Evolutionary conservation across 768 basidiomycete genomes (phyloP), one percentile per base, ranked within the genome.

Genomic region (Omphalotus guepiniiformis): DNA sequence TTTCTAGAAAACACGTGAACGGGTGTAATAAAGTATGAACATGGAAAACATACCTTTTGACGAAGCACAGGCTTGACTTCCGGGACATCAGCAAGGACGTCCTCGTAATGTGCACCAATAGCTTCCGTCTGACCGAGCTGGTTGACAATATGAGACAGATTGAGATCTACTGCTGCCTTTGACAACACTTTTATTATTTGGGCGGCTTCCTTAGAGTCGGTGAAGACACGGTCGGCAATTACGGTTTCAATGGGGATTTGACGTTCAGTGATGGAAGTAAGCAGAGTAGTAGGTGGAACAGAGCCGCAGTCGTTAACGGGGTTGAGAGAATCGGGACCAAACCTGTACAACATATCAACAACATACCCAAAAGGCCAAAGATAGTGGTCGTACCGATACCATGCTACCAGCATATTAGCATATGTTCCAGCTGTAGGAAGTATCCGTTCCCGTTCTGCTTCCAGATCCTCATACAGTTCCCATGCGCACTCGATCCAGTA

Each of bases 401-500:
- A 78, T 1, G 78, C 70, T 26, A 79, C 64, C 11, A 92, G 69
- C 78, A 88, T 82, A 15, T 79, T 61, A 12, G 86, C 82, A 65
- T 86, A 91, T 7, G 87, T 84, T 38, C 71, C 62, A 1, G 78
- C 50, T 25, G 74, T 77, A 0, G 88, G 83, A 1, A 54, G 51
- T 11, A 79, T 69, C 2, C 55, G 29, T 38, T 74, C 80, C 0
- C 57, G 50, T 3, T 63, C 71, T 9, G 42, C 58, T 55, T 85
- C 79, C 67, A 90, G 75, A 5, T 63, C 56, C 6, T 76, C 63
- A 53, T 83, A 88, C 12, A 93, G 68, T 8, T 65, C 64, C 74
- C 78, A 82, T 0, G 79, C 74, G 25, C 82, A 73, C 21, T 80
- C 75, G 2, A 83, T 44, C 88, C 91, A 92, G 25, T 71, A 61